Percentiles rank a stretch among this genome's conserved stretches.
Conservation (phyloP, 345 rosid species). For the Eucalyptus shirleyi region DNA sequence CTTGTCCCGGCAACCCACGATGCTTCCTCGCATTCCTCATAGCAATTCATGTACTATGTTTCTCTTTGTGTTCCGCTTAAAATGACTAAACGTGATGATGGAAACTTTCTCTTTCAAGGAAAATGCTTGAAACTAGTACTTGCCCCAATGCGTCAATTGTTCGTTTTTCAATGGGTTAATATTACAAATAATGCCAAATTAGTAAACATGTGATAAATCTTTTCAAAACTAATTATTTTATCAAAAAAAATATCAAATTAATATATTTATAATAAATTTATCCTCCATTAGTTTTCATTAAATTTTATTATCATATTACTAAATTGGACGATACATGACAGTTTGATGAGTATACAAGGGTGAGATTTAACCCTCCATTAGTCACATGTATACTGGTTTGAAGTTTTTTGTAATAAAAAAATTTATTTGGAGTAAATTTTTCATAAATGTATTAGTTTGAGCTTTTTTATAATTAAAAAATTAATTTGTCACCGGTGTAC, state of each 20-base stretch:
- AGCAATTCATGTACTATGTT: not conserved
- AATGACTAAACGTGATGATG: not conserved
- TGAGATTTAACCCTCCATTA: too few relatives aligned
- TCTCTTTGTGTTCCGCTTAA: not conserved
- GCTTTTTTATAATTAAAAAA: too few relatives aligned
- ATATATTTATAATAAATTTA: too few relatives aligned
- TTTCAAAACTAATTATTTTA: too few relatives aligned
- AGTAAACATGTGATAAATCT: too few relatives aligned
- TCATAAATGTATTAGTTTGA: too few relatives aligned
- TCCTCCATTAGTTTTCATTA: accelerated
- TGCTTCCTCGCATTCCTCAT: not conserved
- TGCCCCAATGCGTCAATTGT: not conserved
- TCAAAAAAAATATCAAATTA: too few relatives aligned
- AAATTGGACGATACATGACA: accelerated
- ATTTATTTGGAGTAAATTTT: too few relatives aligned
- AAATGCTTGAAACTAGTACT: not conserved
- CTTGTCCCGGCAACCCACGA: not conserved
- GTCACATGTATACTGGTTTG: too few relatives aligned
- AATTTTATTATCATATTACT: too few relatives aligned
- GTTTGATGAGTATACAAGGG: too few relatives aligned
- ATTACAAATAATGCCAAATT: not conserved
- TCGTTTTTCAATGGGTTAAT: not conserved
- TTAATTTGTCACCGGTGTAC: accelerated
- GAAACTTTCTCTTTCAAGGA: not conserved
- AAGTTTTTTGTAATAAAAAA: too few relatives aligned